Evolutionary conservation across 768 basidiomycete genomes (phyloP), one percentile per base, ranked within the genome.

Genomic region (Mycena olivaceomarginata): DNA sequence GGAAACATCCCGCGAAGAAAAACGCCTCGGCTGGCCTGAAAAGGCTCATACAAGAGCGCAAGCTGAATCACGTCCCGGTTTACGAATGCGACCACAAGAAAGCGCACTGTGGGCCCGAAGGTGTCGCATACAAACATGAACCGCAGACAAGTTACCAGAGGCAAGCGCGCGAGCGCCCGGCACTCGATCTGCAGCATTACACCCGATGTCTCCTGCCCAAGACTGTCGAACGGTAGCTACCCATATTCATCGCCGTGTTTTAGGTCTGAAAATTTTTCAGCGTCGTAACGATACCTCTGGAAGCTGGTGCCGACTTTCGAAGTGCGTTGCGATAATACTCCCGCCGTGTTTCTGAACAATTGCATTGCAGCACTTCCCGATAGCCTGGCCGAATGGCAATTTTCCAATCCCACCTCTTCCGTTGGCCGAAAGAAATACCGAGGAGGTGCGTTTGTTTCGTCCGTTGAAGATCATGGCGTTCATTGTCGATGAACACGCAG

Each of bases 111-210:
- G 89, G 90, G 22, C 85, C 82, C 64, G 64, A 79, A 45, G 87
- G 86, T 1, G 82, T 84, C 11, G 73, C 74, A 1, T 90, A 91
- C 73, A 80, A 83, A 31, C 82, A 82, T 60, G 76, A 80, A 12
- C 87, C 88, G 6, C 82, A 81, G 73, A 89, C 89, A 1, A 82
- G 85, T 12, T 91, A 84, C 78, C 94, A 95, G 77, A 78, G 77
- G 20, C 81, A 79, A 65, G 92, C 91, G 15, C 88, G 94, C 43
- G 65, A 80, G 66, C 84, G 82, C n/a, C 82, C 83, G 6, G 90
- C 91, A 0, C 83, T 59, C 25, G 87, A 94, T 79, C 83, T 94
- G 0, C 95, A 96, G 78, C 95, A 96, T 25, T 93, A 89, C 80
- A 96, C 95, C 0, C 88, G 89, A 46, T 88, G 88, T 56, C 86